Percentiles rank a stretch among this genome's conserved stretches.
Conservation (phyloP, 2,329 filamentous ascomycete species). For the Acarospora socialis region DNA sequence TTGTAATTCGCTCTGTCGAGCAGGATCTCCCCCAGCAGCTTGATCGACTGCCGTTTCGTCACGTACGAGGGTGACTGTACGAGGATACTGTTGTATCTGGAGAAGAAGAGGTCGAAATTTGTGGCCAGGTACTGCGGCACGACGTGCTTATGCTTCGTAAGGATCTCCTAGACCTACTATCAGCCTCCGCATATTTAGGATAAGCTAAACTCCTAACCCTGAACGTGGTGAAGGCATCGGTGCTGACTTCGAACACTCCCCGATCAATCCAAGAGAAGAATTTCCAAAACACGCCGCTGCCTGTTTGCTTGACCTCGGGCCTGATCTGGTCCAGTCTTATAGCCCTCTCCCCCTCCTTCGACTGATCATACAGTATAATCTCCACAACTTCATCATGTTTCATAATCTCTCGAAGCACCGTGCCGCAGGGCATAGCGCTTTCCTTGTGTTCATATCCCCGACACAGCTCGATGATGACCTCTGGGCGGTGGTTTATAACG, state of each 20-base stretch:
- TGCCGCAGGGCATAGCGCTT: slow-evolving; percentile 81
- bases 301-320: slow-evolving; percentile 58
- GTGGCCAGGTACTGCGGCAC: slow-evolving; percentile 75
- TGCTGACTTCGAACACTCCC: slow-evolving; percentile 89
- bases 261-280: slow-evolving; percentile 98
- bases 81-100: slow-evolving; percentile 72
- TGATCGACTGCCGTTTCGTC: slow-evolving; percentile 95
- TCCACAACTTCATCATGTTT: slow-evolving; percentile 87
- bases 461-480: slow-evolving; percentile 77
- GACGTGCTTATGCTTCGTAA: slow-evolving; percentile 86
- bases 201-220: slow-evolving; percentile 42
- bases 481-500: slow-evolving; percentile 71
- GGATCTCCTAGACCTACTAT: slow-evolving; percentile 51
- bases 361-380: slow-evolving; percentile 86
- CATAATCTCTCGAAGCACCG: slow-evolving; percentile 73
- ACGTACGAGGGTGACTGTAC: slow-evolving; percentile 93
- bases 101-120: slow-evolving; percentile 90
- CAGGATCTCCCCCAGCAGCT: slow-evolving; percentile 85
- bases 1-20: slow-evolving; percentile 92
- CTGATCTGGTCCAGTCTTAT: slow-evolving; percentile 67
- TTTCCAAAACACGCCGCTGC: slow-evolving; percentile 82
- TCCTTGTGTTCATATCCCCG: slow-evolving; percentile 81
- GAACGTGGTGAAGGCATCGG: slow-evolving; percentile 96
- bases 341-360: slow-evolving; percentile 55
- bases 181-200: slow-evolving; percentile 3